Conservation (phyloP, 176 grass and related monocot species). For the Saccharum spontaneum region DNA sequence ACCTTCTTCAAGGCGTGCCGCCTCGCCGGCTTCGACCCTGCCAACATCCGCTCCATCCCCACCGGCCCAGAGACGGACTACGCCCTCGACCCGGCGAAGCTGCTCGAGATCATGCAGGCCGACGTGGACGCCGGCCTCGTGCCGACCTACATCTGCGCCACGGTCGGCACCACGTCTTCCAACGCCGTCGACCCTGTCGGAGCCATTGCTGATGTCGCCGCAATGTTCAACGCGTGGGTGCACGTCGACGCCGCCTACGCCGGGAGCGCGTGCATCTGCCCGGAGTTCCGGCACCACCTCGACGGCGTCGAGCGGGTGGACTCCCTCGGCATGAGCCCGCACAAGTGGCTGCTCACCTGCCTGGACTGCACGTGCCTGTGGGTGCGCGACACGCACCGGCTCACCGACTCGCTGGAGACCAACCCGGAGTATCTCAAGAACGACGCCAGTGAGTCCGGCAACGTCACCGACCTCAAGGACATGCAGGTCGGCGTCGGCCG, state of each 20-base stretch:
- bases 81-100: conserved; percentile 25
- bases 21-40: conserved; percentile 38
- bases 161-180: conserved; percentile 49
- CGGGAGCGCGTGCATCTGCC: conserved; percentile 55
- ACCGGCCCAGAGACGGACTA: conserved; percentile 13
- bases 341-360: conserved; percentile 49
- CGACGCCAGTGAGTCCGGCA: conserved; percentile 41
- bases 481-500: conserved; percentile 57
- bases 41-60: conserved; percentile 25
- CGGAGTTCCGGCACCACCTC: conserved; percentile 52
- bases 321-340: conserved; percentile 59
- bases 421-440: conserved; percentile 56
- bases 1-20: conserved; percentile 51
- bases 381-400: conserved; percentile 22
- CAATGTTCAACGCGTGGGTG: conserved; percentile 36
- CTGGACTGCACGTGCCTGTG: conserved; percentile 63
- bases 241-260: conserved; percentile 58
- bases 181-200: conserved; percentile 47
- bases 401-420: conserved; percentile 36
- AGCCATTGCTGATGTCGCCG: not conserved
- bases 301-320: conserved; percentile 48
- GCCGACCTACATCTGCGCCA: conserved; percentile 48
- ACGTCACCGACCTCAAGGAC: conserved; percentile 51
- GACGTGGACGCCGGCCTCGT: conserved; percentile 40
- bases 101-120: conserved; percentile 23